Percentiles rank a stretch among this genome's conserved stretches.
phyloP scores from a whole-genome alignment of 2,329 filamentous ascomycete genomes.

The Colletotrichum kahawae region DNA sequence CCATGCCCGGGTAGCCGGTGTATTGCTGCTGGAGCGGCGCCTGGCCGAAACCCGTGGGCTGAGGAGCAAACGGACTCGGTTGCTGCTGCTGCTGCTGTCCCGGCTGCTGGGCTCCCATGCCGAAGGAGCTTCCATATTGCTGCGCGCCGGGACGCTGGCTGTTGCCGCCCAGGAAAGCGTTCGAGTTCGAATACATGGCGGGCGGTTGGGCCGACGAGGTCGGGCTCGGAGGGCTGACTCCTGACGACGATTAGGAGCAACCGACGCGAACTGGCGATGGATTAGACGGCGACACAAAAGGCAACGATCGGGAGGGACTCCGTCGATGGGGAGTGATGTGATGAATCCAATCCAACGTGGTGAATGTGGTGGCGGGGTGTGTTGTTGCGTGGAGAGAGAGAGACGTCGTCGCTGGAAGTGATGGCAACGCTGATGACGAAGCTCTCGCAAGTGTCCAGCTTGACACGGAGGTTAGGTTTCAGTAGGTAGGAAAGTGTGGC shows the following conservation, averaged over 20 bases:
- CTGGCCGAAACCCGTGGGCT: constrained; percentile 66
- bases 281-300: neutral
- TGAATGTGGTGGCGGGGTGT: neutral
- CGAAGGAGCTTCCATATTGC: constrained; percentile 61
- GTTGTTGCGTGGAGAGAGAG: neutral
- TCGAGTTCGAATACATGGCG: constrained; percentile 88
- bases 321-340: neutral
- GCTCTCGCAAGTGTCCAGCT: constrained; percentile 25
- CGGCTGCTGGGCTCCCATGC: constrained; percentile 45
- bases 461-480: constrained; percentile 24
- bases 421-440: constrained; percentile 24
- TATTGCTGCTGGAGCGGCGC: constrained; percentile 61
- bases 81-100: constrained; percentile 52
- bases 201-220: constrained; percentile 12
- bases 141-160: constrained; percentile 74
- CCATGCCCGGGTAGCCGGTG: constrained; percentile 63
- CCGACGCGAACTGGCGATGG: neutral
- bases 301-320: constrained; percentile 6
- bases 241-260: constrained; percentile 3
- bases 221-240: constrained; percentile 3
- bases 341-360: neutral
- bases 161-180: constrained; percentile 83
- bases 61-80: constrained; percentile 59
- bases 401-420: neutral
- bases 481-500: constrained; percentile 20